A percentile compares a stretch with the other conserved stretches of the same genome.
These are phyloP conservation scores for Colletotrichum sp. DNA, from an alignment of 2,329 filamentous ascomycete species.

Conservation along the genomic window DNA sequence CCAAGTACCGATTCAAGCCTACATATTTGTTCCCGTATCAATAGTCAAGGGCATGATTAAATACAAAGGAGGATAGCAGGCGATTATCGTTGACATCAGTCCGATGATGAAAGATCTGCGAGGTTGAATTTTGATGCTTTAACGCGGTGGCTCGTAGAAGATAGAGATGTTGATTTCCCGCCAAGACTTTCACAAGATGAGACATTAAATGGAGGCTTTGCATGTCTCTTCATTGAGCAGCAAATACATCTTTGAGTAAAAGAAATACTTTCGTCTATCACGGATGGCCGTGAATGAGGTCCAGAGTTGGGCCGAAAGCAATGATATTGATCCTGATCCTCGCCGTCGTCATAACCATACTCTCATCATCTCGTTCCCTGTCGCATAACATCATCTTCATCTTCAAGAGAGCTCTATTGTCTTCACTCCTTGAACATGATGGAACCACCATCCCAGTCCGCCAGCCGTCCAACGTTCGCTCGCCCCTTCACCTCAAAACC, in stretches of 20 bases:
- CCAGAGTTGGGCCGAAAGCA: background rate
- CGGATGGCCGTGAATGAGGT: background rate
- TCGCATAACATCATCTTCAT: background rate
- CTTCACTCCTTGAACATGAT: slow-evolving; percentile 41
- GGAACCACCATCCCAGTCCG: slow-evolving; percentile 37
- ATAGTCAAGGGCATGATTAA: no score
- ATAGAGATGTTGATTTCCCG: fast-evolving
- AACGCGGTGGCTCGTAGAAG: background rate
- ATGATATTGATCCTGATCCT: background rate
- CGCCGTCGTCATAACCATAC: background rate
- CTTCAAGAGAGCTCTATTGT: background rate
- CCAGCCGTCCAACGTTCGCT: slow-evolving; percentile 38
- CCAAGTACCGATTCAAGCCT: no score
- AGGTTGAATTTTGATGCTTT: fast-evolving
- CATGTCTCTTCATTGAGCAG: background rate
- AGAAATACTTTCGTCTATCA: background rate
- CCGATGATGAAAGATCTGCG: background rate
- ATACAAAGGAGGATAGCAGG: no score
- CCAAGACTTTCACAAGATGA: fast-evolving
- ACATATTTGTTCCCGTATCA: no score
- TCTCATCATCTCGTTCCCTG: background rate
- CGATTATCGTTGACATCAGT: background rate
- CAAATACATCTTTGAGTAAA: background rate
- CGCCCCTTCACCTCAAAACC: slow-evolving; percentile 39
- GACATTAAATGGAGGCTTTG: fast-evolving